Conservation (phyloP, 805 yeast genomes). For the Vanderwaltozyma yarrowii region DNA sequence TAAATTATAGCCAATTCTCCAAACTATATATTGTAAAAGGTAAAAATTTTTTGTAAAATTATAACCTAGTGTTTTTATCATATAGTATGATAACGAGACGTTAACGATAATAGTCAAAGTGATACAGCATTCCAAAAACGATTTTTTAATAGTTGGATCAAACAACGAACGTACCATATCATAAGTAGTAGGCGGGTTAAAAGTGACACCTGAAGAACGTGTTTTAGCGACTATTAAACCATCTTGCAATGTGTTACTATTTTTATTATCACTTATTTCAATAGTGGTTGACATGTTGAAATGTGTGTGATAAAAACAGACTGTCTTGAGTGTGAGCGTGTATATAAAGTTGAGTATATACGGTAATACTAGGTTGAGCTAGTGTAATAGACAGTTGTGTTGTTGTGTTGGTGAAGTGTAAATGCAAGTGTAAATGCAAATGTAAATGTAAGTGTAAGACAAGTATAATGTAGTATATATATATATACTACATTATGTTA, state of each 20-base stretch:
- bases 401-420: too few relatives aligned
- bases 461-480: too few relatives aligned
- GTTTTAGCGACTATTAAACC: slow-evolving; percentile 14
- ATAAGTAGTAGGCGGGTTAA: slow-evolving; percentile 44
- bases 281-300: slow-evolving; percentile 3
- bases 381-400: not conserved
- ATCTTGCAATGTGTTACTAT: too few relatives aligned
- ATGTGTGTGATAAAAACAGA: not conserved
- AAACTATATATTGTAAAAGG: slow-evolving; percentile 49
- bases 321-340: too few relatives aligned
- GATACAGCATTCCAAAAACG: slow-evolving; percentile 54
- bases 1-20: slow-evolving; percentile 67
- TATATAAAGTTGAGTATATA: too few relatives aligned
- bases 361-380: not conserved
- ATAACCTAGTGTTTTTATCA: slow-evolving; percentile 14
- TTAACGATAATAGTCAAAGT: slow-evolving; percentile 34
- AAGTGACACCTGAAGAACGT: slow-evolving; percentile 25
- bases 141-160: slow-evolving; percentile 64
- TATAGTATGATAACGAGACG: slow-evolving; percentile 24
- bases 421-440: too few relatives aligned
- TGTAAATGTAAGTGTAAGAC: too few relatives aligned
- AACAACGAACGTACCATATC: slow-evolving; percentile 77
- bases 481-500: too few relatives aligned
- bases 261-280: not conserved
- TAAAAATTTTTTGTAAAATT: slow-evolving; percentile 30